Evolutionary conservation across 2,329 filamentous ascomycete species (phyloP), one percentile per base, ranked within the genome.

Genomic region (Zymoseptoria tritici): DNA sequence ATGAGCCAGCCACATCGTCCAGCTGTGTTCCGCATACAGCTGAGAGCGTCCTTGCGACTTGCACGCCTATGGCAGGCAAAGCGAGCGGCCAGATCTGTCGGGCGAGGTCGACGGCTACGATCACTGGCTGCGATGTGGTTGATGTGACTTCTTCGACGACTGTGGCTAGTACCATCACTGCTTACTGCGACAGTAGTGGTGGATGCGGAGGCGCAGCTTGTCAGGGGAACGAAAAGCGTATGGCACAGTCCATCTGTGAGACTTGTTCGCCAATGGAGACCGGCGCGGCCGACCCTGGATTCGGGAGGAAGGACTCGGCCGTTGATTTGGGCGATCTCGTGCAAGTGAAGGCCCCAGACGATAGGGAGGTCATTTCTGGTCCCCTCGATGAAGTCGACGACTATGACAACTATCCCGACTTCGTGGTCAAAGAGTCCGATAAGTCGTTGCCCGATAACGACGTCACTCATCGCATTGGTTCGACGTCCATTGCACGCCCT

Each of bases 401-500:
- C 36, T 46, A 46, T 16, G 16, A 46, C 7, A n/a, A 22, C 9
- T n/a, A 26, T 50, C 20, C 31, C 49, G 21, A 52, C 16, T 57
- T 60, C 26, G 55, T 57, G 55, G 9, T 57, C 24, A 16, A 16
- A 29, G 36, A 60, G 54, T 50, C 50, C 8, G 36, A 54, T 20
- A 60, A 52, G 49, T 29, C 54, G 20, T 51, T 61, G 3, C 36
- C 49, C 29, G 42, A 56, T 22, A 46, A 46, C 36, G 13, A 46
- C 13, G 36, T 46, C 36, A n/a, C 4, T 16, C 16, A 36, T 9
- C 19, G 49, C 22, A 53, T 49, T 13, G 52, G 29, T 49, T 59
- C 60, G 16, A 57, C 60, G 9, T 54, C 60, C 9, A 59, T 51
- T 46, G 55, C 57, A 2, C 20, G 53, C 7, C 26, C 11, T 29